A percentile compares a stretch with the other conserved stretches of the same genome.
Conservation (phyloP, 768 basidiomycete genomes). For the Termitomyces sp. region DNA sequence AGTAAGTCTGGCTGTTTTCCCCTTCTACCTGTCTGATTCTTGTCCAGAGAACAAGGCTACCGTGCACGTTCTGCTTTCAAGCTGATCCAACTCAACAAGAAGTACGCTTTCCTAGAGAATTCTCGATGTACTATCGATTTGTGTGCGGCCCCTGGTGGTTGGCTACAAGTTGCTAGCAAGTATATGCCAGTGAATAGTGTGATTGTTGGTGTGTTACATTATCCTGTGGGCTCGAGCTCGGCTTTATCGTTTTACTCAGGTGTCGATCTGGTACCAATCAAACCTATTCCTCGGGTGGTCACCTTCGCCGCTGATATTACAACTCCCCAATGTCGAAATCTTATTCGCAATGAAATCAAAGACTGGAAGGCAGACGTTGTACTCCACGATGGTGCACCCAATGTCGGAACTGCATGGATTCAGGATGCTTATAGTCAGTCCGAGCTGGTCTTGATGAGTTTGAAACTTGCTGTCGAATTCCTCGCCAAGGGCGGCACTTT, state of each 20-base stretch:
- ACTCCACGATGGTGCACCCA: slow-evolving; percentile 98
- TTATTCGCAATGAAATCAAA: slow-evolving; percentile 84
- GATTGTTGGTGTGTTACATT: slow-evolving; percentile 70
- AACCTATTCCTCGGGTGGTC: slow-evolving; percentile 88
- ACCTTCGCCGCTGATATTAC: slow-evolving; percentile 97
- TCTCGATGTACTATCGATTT: slow-evolving; percentile 95
- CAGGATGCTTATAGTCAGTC: slow-evolving; percentile 98
- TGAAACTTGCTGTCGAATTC: slow-evolving; percentile 96
- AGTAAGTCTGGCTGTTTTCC: slow-evolving; percentile 41
- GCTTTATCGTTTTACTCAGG: slow-evolving; percentile 41
- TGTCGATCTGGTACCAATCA: slow-evolving; percentile 95
- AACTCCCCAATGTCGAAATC: slow-evolving; percentile 83
- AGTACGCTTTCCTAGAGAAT: slow-evolving; percentile 87
- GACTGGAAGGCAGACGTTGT: slow-evolving; percentile 99
- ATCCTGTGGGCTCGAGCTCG: neutral
- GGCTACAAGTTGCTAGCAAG: slow-evolving; percentile 98
- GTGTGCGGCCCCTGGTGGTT: slow-evolving; percentile 98
- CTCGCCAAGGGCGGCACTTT: slow-evolving; percentile 91
- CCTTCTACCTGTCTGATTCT: slow-evolving; percentile 13
- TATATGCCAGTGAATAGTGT: slow-evolving; percentile 93
- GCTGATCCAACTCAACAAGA: slow-evolving; percentile 97
- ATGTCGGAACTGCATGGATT: slow-evolving; percentile 99
- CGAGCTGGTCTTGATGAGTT: slow-evolving; percentile 92
- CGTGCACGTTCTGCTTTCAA: slow-evolving; percentile 99
- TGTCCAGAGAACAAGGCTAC: slow-evolving; percentile 91